These are phyloP conservation scores for Cyphellophora europaea DNA, from an alignment of 2,329 filamentous ascomycete genomes.

Conservation along the genomic window DNA sequence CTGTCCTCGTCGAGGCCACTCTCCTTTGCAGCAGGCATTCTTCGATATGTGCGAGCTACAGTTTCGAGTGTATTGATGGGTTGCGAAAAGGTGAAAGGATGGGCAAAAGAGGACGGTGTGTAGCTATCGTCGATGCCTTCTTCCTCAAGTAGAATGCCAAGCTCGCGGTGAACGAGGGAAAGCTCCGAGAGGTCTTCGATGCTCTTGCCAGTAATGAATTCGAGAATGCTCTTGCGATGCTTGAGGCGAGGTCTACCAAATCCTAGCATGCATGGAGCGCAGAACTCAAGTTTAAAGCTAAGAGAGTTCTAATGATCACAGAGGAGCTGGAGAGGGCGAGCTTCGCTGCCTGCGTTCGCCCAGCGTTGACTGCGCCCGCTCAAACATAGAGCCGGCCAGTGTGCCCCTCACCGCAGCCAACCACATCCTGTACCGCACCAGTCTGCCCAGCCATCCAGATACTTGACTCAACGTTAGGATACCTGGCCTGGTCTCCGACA, in stretches of 20 bases:
- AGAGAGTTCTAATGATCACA: too few species aligned
- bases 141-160: conserved; percentile 21
- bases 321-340: too few species aligned
- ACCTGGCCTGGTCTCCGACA: too few species aligned
- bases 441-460: too few species aligned
- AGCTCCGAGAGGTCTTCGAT: conserved; percentile 32
- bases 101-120: conserved; percentile 7
- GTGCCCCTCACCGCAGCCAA: too few species aligned
- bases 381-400: too few species aligned
- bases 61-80: conserved; percentile 19
- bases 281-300: too few species aligned
- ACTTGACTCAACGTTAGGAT: too few species aligned
- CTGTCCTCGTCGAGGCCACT: conserved; percentile 37
- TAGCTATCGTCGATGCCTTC: conserved; percentile 26
- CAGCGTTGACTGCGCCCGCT: too few species aligned
- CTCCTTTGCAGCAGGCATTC: conserved; percentile 34
- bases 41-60: conserved; percentile 23
- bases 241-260: conserved; percentile 47
- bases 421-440: too few species aligned
- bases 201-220: conserved; percentile 46
- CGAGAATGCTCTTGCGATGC: conserved; percentile 35
- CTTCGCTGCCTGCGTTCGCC: too few species aligned
- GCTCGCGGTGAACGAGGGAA: conserved; percentile 14
- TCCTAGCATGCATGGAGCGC: conserved; percentile 32
- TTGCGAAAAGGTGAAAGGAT: conserved; percentile 23